Evolutionary conservation across 805 yeast genomes (phyloP), one percentile per base, ranked within the genome.

Genomic region (Pichia heedii): DNA sequence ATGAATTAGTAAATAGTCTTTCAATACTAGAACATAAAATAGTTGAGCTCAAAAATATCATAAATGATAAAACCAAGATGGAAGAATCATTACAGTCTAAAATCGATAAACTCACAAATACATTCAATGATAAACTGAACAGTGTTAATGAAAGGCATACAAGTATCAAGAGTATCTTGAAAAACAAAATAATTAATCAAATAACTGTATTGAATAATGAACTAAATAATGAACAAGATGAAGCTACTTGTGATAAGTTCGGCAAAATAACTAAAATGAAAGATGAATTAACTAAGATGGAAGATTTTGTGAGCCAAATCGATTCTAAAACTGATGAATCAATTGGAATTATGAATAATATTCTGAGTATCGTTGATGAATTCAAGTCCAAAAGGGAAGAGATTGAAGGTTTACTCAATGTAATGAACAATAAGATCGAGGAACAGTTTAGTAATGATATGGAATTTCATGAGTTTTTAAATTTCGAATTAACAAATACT

Each of bases 41-140:
- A 20, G 51, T 61, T 32, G 49, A 53, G 8, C 57, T 66, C 2
- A 64, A 69, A 11, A 57, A 56, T 6, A 57, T 54, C 33, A 58
- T 67, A 44, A 63, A 59, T 43, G 44, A 53, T 0, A 50, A 51
- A 36, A 35, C 41, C 24, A 10, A 21, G 6, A 45, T 41, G 8
- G 56, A 54, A 37, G 40, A 49, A 5, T 5, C 6, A 3, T 33
- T 56, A 12, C 43, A 36, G 27, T 15, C 9, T 4, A 39, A 36
- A n/a, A 33, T 21, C 15, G 39, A 37, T 12, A 20, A 38, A n/a
- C 21, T 44, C 10, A 42, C 37, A 16, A 16, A 38, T 20, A 36
- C 26, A 6, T 33, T 47, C 11, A 44, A 30, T 19, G 35, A 41
- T 4, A 22, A 39, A 19, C 22, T 44, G 20, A 27, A 3, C 3